Evolutionary conservation across 208 protist species (phyloP).

Genomic region (Trypanosoma congolense): DNA sequence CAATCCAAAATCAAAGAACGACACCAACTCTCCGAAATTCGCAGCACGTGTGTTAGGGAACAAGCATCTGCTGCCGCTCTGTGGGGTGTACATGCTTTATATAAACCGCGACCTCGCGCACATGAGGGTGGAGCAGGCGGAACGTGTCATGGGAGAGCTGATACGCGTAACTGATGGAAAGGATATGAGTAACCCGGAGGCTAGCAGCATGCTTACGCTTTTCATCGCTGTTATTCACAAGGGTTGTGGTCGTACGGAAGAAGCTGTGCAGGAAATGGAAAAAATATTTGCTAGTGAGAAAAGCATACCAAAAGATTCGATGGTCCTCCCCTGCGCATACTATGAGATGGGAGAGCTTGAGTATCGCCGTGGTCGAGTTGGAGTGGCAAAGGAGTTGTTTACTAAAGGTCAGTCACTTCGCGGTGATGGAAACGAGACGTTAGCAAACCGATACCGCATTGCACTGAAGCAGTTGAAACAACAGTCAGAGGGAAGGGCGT

Average conservation of each 20-base stretch:
- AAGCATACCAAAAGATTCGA: slow-evolving; percentile 74
- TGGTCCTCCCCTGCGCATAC: slow-evolving; percentile 85
- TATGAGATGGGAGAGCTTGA: slow-evolving; percentile 86
- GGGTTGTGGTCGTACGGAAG: slow-evolving; percentile 60
- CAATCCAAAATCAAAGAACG: slow-evolving; percentile 88
- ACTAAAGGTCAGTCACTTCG: slow-evolving; percentile 74
- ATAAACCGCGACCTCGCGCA: slow-evolving; percentile 89
- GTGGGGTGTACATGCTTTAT: slow-evolving; percentile 86
- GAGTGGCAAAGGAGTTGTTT: slow-evolving; percentile 73
- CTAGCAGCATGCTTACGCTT: slow-evolving; percentile 77
- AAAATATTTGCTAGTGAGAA: slow-evolving; percentile 81
- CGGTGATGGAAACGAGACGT: slow-evolving; percentile 86
- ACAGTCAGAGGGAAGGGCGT: slow-evolving; percentile 32
- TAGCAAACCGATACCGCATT: slow-evolving; percentile 83
- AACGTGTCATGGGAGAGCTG: slow-evolving; percentile 61
- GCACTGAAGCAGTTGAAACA: slow-evolving; percentile 85
- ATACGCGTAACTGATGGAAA: slow-evolving; percentile 52
- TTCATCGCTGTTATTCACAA: slow-evolving; percentile 89
- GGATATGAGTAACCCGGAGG: slow-evolving; percentile 65
- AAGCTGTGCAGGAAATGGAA: slow-evolving; percentile 48
- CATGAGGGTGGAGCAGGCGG: slow-evolving; percentile 81
- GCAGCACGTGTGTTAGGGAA: slow-evolving; percentile 70
- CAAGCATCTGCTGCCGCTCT: slow-evolving; percentile 62
- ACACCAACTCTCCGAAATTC: slow-evolving; percentile 86
- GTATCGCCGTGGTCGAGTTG: slow-evolving; percentile 68